Evolutionary conservation across 1,139 yeast genomes (phyloP), one percentile per base, ranked within the genome.

Genomic region (Candida anutae): DNA sequence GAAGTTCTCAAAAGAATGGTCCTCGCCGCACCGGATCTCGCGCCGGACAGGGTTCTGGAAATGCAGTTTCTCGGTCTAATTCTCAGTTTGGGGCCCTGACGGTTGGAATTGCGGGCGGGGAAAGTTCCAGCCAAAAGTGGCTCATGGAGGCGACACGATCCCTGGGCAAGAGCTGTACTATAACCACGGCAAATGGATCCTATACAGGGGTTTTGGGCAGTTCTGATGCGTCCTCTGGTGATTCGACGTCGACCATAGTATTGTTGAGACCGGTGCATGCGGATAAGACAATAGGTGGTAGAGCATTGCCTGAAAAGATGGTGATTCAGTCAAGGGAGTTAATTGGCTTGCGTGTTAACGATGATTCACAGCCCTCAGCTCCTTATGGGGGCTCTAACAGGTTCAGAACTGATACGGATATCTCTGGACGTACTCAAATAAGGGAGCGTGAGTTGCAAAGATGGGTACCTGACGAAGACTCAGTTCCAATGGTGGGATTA

Each of bases 371-470:
- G 26, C 37, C 19, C 35, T 29, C 38, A 54, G 21, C 15, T 13
- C 18, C 18, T 16, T 19, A 15, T 13, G 16, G 8, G 13, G 15
- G 16, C 6, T 22, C 23, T 4, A 17, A 17, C 19, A 43, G 43
- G 22, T 88, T 90, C 64, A 77, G 73, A 48, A 90, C 95, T 1
- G 97, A 90, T 53, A 57, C 78, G 3, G 96, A 82, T 50, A 88
- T 90, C 30, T 75, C 94, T 5, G 60, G 69, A 6, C 53, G 49
- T 10, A 45, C 42, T 14, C 57, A 56, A 14, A 43, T 66, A 29
- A 67, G 61, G 36, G 85, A 79, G 49, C 69, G 90, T 27, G 94
- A 82, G 43, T 67, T 90, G 33, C 77, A 84, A 51, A 73, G 70
- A 46, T 90, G 98, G 98, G 74, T 74, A 13, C 94, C 95, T 5